These are phyloP conservation scores for Coemansia sp. DNA, from an alignment of 192 early-diverging fungal genomes.

Conservation along the genomic window DNA sequence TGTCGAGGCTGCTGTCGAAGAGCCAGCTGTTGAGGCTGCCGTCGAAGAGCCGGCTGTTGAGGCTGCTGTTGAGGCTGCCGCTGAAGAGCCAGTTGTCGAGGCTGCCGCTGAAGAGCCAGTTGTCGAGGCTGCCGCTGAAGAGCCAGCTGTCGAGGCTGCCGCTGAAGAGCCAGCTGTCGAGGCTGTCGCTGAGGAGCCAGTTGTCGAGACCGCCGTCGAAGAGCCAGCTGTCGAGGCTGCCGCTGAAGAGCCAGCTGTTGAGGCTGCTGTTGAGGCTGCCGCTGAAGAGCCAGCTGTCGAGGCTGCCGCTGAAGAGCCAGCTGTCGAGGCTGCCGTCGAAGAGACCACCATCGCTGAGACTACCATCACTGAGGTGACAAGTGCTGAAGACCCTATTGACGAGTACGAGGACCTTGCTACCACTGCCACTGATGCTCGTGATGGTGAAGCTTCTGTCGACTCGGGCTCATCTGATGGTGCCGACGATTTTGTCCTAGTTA, in stretches of 20 bases:
- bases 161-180: neutral
- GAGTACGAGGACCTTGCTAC: neutral
- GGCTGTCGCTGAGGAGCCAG: neutral
- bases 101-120: neutral
- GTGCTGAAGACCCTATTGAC: neutral
- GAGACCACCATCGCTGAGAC: neutral
- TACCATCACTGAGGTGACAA: neutral
- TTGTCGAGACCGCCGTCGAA: neutral
- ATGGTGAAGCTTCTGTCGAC: neutral
- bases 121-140: neutral
- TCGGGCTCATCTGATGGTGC: neutral
- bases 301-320: neutral
- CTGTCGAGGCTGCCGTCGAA: neutral
- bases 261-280: neutral
- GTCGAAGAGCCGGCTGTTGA: neutral
- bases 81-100: neutral
- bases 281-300: neutral
- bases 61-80: neutral
- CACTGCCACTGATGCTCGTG: neutral
- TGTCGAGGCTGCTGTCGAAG: neutral
- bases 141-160: neutral
- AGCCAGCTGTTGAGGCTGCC: neutral
- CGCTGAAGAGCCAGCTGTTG: conserved; percentile 5
- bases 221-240: neutral
- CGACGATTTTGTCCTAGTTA: conserved; percentile 5